Conservation (phyloP, 108 stramenopile genomes). For the Fragilariopsis cylindrus region DNA sequence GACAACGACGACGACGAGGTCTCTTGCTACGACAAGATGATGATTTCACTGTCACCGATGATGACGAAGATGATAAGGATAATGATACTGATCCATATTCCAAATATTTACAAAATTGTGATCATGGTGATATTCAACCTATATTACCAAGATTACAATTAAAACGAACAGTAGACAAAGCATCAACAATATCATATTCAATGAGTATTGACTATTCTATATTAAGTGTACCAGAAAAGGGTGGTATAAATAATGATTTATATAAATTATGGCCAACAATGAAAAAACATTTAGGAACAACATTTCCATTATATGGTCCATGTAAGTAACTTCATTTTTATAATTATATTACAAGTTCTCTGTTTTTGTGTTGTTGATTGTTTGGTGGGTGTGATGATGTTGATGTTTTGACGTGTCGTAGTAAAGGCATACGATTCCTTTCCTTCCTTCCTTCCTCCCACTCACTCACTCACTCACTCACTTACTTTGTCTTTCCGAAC, state of each 20-base stretch:
- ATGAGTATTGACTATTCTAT: slow-evolving; percentile 8
- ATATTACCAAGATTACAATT: slow-evolving; percentile 20
- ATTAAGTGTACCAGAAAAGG: slow-evolving; percentile 1
- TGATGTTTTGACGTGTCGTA: no score
- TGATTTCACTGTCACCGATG: background rate
- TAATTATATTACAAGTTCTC: no score
- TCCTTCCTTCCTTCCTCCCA: background rate
- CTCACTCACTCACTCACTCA: background rate
- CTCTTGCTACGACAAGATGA: background rate
- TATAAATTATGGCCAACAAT: slow-evolving; percentile 26
- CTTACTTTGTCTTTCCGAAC: background rate
- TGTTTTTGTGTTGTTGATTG: no score
- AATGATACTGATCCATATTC: slow-evolving; percentile 23
- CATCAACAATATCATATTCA: background rate
- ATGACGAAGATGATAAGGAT: background rate
- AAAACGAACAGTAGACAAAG: background rate
- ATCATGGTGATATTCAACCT: slow-evolving; percentile 18
- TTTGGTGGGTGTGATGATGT: no score
- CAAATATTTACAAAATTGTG: slow-evolving; percentile 6
- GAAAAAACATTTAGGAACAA: slow-evolving; percentile 18
- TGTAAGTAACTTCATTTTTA: background rate
- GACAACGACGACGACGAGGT: background rate
- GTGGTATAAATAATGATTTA: background rate
- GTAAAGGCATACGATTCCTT: background rate
- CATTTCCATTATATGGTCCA: slow-evolving; percentile 27